These are phyloP conservation scores for Penicillium sp. DNA, from an alignment of 2,329 filamentous ascomycete genomes.

Conservation along the genomic window DNA sequence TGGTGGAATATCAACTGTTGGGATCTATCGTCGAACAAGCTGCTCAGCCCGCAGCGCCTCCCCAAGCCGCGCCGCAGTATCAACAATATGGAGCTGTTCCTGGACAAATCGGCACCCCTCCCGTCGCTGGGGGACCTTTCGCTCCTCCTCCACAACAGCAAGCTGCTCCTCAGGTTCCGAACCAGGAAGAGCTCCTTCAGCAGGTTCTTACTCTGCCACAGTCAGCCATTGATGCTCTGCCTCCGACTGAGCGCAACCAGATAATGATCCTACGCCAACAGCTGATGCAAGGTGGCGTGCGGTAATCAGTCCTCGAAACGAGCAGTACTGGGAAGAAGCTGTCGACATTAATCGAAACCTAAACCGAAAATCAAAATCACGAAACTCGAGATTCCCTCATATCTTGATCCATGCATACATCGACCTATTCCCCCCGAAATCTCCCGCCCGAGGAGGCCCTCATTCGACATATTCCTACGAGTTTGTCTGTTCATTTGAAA, in stretches of 20 bases:
- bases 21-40: conserved; percentile 75
- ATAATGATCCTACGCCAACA: conserved; percentile 76
- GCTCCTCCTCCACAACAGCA: conserved; percentile 48
- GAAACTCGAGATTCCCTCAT: neutral
- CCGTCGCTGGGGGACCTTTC: conserved; percentile 48
- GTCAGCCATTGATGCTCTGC: conserved; percentile 76
- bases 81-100: conserved; percentile 43
- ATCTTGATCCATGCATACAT: neutral
- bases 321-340: neutral
- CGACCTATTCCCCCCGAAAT: too few species aligned
- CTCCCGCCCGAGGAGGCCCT: neutral
- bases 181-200: conserved; percentile 75
- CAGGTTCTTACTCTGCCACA: conserved; percentile 82
- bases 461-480: neutral
- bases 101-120: conserved; percentile 58
- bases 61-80: conserved; percentile 44
- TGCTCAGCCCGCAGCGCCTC: conserved; percentile 47
- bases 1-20: conserved; percentile 84
- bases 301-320: conserved; percentile 23
- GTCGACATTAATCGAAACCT: neutral
- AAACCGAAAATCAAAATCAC: neutral
- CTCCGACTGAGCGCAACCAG: conserved; percentile 75
- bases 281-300: conserved; percentile 53
- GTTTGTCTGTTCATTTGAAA: neutral
- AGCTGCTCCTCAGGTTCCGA: conserved; percentile 53